Evolutionary conservation across 805 yeast genomes (phyloP), one percentile per base, ranked within the genome.

Genomic region (Babjeviella inositovora): DNA sequence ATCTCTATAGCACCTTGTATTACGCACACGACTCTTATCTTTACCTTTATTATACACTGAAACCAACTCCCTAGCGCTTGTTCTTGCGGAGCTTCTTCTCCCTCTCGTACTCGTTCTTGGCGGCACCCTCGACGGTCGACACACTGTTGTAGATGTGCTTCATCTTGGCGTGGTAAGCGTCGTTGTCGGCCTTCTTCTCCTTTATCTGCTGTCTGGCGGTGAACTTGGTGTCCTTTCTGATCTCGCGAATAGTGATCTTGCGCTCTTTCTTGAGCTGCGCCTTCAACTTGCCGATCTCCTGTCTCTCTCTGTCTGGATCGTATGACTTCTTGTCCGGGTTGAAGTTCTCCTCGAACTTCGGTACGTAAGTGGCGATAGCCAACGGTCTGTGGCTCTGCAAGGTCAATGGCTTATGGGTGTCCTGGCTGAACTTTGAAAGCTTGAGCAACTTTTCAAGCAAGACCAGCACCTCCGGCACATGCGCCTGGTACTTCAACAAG

Each of bases 271-370:
- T 90, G 49, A 84, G 53, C 52, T 79, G 81, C 11, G 76, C 71
- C 50, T 66, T 69, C 57, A 87, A 65, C 60, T 90, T 90, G 44
- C 62, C 63, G 35, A 80, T 51, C 47, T 90, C 97, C 34, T 72
- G 80, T 48, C 90, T 64, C 29, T 75, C 71, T 35, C 71, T 62
- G 44, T 85, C 77, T 24, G 76, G 65, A 45, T 87, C 95, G 46
- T 82, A 77, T 6, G 92, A 79, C 53, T 80, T 85, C 67, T 72
- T 80, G 43, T 82, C 95, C 27, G 95, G 94, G 53, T 85, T 87
- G 66, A 74, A 90, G 57, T 84, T 82, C 40, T 82, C 97, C 51
- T 87, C 96, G 45, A 76, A 90, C 50, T 79, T 73, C 33, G 99
- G 99, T 17, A 84, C 76, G 38, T 64, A 65, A 2, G 93, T 65